Evolutionary conservation across 176 grass and related monocot species (phyloP), one percentile per base, ranked within the genome.

Genomic region (Aegilops umbellulata): DNA sequence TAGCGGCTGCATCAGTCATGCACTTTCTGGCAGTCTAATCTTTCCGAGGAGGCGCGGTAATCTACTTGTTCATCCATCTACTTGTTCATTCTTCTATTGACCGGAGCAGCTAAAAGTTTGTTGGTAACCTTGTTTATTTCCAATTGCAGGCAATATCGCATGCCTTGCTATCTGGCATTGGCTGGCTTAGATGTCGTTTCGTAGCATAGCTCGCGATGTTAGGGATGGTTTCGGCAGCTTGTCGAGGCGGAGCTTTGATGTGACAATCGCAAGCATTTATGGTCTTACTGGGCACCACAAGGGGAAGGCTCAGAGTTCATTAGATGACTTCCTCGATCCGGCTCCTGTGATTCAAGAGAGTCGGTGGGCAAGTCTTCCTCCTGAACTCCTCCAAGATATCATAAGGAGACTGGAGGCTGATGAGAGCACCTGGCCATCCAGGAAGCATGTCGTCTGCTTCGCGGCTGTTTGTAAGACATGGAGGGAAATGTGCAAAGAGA

Each of bases 401-500:
- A 91, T 99, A 73, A 83, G 88, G 41, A 90, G 97, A 46, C 78
- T 99, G 46, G 97, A 99, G 80, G 79, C 88, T 30, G 95, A 93
- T 13, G 97, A 99, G 78, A 87, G 84, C 58, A 86, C 88, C 24
- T 99, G 97, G 97, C 97, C 97, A 72, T 69, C 94, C 74, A 86
- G 97, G 80, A 93, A 91, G 77, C 44, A 97, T 74, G 97, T 99
- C 7, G 80, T 99, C 63, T 88, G 84, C 65, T 94, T 93, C 83
- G 97, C 97, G 41, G 97, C 94, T 79, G 97, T 99, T 66, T 99
- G 97, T 71, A 85, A 89, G 84, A 93, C 94, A 78, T 99, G 97
- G 97, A 96, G 97, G 80, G 94, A 93, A 66, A 99, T 99, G 94
- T 99, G 97, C 84, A 94, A 87, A 88, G 97, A 99, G 69, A 94